These are phyloP conservation scores for Boletus pseudo-olivaceus DNA, from an alignment of 768 basidiomycete species.

Conservation along the genomic window DNA sequence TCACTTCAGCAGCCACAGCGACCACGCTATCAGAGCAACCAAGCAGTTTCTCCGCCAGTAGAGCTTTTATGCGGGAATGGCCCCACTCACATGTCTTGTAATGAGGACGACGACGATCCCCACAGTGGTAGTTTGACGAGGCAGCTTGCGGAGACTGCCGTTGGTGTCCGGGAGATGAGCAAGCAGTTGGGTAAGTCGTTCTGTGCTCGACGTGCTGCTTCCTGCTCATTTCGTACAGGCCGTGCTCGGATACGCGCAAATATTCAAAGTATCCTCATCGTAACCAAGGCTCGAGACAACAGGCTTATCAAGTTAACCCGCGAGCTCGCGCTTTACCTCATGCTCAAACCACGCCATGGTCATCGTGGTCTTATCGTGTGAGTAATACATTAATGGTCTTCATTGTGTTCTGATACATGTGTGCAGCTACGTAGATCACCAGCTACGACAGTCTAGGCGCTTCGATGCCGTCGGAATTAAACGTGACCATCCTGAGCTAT, in stretches of 20 bases:
- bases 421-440: slow-evolving; percentile 87
- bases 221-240: slow-evolving; percentile 46
- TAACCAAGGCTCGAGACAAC: slow-evolving; percentile 98
- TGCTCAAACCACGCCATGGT: slow-evolving; percentile 74
- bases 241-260: slow-evolving; percentile 88
- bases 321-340: slow-evolving; percentile 91
- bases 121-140: slow-evolving; percentile 78
- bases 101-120: slow-evolving; percentile 65
- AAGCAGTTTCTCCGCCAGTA: slow-evolving; percentile 7
- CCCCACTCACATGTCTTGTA: slow-evolving; percentile 12
- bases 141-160: slow-evolving; percentile 94
- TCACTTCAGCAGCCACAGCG: slow-evolving; percentile 38
- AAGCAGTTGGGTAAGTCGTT: slow-evolving; percentile 81
- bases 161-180: slow-evolving; percentile 97
- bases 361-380: slow-evolving; percentile 85
- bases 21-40: slow-evolving; percentile 5
- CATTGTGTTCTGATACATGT: slow-evolving; percentile 14
- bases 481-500: slow-evolving; percentile 84
- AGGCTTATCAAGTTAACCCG: slow-evolving; percentile 92
- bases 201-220: not conserved
- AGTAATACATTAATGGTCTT: slow-evolving; percentile 25
- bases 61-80: slow-evolving; percentile 18
- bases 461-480: slow-evolving; percentile 92
- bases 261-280: slow-evolving; percentile 90
- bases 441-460: slow-evolving; percentile 82